Percentiles rank a stretch among this genome's conserved stretches.
Conservation (phyloP, 306 rosid species). For the Dryas octopetala region DNA sequence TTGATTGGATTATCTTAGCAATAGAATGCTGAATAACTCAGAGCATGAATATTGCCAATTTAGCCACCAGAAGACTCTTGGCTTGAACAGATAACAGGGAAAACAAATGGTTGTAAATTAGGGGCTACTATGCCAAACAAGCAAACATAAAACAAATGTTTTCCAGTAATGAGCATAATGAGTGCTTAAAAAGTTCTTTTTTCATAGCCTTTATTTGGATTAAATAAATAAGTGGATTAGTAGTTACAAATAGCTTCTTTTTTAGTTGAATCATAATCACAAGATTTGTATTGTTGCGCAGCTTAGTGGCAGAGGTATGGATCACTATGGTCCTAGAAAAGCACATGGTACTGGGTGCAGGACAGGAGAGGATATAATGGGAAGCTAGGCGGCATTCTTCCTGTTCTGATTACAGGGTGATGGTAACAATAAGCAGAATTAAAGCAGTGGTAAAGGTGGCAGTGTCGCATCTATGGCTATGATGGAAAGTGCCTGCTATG, state of each 20-base stretch:
- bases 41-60: neutral
- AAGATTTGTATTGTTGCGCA: neutral
- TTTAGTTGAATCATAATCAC: neutral
- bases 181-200: neutral
- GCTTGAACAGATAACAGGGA: neutral
- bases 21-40: neutral
- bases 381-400: conserved; percentile 11
- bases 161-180: neutral
- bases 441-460: neutral
- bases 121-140: neutral
- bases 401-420: neutral
- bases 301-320: conserved; percentile 1
- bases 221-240: neutral
- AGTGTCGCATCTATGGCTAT: neutral
- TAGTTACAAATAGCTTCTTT: neutral
- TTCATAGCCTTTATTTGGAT: neutral
- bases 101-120: neutral
- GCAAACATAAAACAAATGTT: neutral
- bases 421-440: neutral
- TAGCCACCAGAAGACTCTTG: conserved; percentile 4
- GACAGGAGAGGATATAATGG: conserved; percentile 1
- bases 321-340: neutral
- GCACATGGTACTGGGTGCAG: neutral
- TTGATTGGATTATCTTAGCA: neutral
- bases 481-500: neutral